Percentiles rank a stretch among this genome's conserved stretches.
phyloP scores from a whole-genome alignment of 345 rosid species.

The Microthlaspi erraticum region DNA sequence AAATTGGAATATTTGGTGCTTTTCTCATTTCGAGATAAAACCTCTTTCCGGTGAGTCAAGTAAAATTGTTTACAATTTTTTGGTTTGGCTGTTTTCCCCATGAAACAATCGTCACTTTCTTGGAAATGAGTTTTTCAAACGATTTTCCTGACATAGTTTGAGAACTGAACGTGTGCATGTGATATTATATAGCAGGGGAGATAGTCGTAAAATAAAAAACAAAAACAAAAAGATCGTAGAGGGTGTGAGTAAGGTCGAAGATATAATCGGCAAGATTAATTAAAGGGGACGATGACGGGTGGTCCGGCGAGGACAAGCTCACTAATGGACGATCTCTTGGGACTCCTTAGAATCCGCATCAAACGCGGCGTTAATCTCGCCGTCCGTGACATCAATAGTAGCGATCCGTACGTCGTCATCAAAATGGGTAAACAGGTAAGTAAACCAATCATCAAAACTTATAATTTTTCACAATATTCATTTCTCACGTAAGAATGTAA shows the following conservation, averaged over 20 bases:
- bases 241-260: conserved; percentile 6
- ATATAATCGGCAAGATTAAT: background rate
- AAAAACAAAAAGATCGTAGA: conserved; percentile 1
- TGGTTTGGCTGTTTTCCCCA: background rate
- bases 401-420: conserved; percentile 92
- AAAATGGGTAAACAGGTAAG: conserved; percentile 81
- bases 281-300: conserved; percentile 20
- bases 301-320: conserved; percentile 43
- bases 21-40: background rate
- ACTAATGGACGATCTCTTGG: conserved; percentile 72
- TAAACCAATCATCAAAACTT: background rate
- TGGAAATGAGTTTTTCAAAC: background rate
- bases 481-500: too few relatives aligned
- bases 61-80: background rate
- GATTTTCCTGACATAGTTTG: background rate
- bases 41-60: background rate
- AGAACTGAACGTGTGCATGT: background rate
- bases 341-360: conserved; percentile 75
- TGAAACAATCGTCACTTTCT: background rate
- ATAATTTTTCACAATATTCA: background rate
- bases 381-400: conserved; percentile 86
- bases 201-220: background rate
- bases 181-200: background rate
- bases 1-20: background rate
- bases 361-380: conserved; percentile 91